Conservation (phyloP, 768 basidiomycete species). For the Suillus subluteus region DNA sequence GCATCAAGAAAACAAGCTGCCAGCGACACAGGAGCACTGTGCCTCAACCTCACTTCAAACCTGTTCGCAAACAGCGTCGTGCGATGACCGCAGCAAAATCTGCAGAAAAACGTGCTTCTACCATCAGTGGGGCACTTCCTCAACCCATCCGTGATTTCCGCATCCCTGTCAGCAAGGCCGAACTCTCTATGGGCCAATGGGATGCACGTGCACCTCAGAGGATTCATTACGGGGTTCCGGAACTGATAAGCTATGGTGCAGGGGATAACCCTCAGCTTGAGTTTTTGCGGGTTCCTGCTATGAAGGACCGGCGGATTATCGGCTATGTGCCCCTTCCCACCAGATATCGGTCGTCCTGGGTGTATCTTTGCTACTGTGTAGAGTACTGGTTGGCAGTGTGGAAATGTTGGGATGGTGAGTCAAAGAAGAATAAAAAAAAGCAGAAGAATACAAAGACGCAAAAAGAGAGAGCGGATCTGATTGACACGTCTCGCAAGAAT, state of each 20-base stretch:
- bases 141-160: neutral
- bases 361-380: neutral
- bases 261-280: neutral
- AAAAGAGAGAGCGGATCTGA: neutral
- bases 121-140: neutral
- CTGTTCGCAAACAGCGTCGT: no score
- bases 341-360: neutral
- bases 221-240: neutral
- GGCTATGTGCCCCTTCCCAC: neutral
- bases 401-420: neutral
- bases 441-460: no score
- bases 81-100: neutral
- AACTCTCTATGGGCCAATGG: neutral
- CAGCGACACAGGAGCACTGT: no score
- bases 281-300: neutral
- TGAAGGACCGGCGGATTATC: neutral
- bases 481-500: neutral
- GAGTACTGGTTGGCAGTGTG: neutral
- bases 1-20: no score
- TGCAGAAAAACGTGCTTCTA: neutral
- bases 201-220: neutral
- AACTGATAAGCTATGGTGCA: neutral
- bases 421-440: neutral
- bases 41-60: no score
- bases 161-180: neutral